Base-by-base conservation (phyloP, 169 alveolate genomes). In the Cryptosporidium andersoni region DNA sequence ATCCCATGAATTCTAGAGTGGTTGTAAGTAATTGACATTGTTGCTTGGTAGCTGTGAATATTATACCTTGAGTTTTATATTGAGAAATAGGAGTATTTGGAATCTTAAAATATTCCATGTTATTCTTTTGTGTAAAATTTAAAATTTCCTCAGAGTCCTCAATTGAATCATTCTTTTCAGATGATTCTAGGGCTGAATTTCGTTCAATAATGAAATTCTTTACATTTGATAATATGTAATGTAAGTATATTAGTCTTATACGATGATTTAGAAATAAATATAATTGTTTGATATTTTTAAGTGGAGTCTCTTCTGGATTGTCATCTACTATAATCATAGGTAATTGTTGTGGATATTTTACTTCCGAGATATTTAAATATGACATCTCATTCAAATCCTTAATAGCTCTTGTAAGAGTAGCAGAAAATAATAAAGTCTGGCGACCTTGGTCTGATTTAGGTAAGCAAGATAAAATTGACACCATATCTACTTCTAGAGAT, bases 361-460 rank as follows among this genome's bases (percentile, higher is more conserved):
- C 4, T 3, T 5, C 48, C 12, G 55, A 9, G 9, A 11, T 8
- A 16, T 66, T 66, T 36, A 6, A 25, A 55, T 52, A 49, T 1
- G 40, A 37, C 63, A 53, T 9, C 25, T 25, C 25, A n/a, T 64
- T 45, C 48, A 45, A 55, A 52, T 74, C 85, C 62, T 58, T 91
- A 36, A 96, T 95, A 82, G 95, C 96, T 66, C 94, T 94, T 40
- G 99, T 97, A 93, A 95, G 94, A 3, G 99, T 98, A 2, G 99
- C 99, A 45, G 99, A 96, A 82, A 97, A 97, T 62, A 98, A 91
- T 80, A 94, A 96, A n/a, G 99, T 98, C 82, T 91, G 94, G 25
- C 98, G 89, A 6, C 97, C 93, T 8, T 74, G 81, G 34, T 56
- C 47, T 16, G 91, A 88, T 5, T 81, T 55, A 12, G 96, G 97